Percentiles rank a stretch among this genome's conserved stretches.
Conservation (phyloP, 78 protist species). For the Mastigamoeba balamuthi region DNA sequence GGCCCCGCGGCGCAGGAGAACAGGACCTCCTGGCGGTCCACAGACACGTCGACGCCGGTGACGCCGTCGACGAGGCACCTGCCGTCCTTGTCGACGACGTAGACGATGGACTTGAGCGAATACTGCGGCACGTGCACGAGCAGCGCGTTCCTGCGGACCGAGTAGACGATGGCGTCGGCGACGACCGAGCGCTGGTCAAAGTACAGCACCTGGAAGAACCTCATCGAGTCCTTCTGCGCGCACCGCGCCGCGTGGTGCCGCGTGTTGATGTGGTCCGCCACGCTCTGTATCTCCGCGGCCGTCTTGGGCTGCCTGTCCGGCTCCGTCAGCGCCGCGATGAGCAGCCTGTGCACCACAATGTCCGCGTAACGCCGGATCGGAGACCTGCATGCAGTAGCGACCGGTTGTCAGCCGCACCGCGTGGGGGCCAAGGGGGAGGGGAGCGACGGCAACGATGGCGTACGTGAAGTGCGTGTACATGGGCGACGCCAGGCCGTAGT, state of each 20-base stretch:
- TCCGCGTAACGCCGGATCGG: conserved; percentile 59
- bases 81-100: too few species aligned
- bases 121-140: too few species aligned
- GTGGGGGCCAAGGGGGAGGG: too few species aligned
- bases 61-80: too few species aligned
- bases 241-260: conserved; percentile 25
- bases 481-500: conserved; percentile 86
- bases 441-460: conserved; percentile 46
- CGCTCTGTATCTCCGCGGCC: background rate
- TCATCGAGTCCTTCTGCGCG: conserved; percentile 43
- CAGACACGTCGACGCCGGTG: too few species aligned
- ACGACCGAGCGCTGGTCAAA: background rate
- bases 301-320: background rate
- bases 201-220: conserved; percentile 30
- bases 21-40: too few species aligned
- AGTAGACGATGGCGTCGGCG: background rate
- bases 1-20: too few species aligned
- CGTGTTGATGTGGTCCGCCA: conserved; percentile 34
- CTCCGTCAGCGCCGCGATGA: conserved; percentile 12
- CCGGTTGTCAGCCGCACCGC: too few species aligned
- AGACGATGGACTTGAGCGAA: too few species aligned
- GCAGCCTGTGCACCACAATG: conserved; percentile 45
- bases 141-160: too few species aligned
- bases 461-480: conserved; percentile 95
- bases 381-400: conserved; percentile 9